Percentiles rank a stretch among this genome's conserved stretches.
phyloP scores from a whole-genome alignment of 2,329 filamentous ascomycete species.

The Epichloe glyceriae region DNA sequence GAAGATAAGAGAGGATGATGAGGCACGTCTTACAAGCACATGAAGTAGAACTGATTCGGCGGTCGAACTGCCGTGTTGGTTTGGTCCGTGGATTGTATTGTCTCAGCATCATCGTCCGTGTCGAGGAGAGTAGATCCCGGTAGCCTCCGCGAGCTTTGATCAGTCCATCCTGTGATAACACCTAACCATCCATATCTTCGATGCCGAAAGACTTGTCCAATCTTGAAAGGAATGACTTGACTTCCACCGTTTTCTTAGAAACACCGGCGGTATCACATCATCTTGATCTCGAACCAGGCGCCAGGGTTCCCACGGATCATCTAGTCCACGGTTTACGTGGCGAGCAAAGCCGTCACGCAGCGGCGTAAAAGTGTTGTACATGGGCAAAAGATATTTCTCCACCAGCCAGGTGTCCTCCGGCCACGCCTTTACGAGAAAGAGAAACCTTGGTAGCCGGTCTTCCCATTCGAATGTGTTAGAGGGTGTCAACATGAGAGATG shows the following conservation, averaged over 20 bases:
- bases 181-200: constrained; percentile 66
- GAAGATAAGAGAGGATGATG: not conserved
- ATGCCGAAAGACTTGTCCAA: constrained; percentile 80
- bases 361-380: constrained; percentile 36
- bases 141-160: constrained; percentile 23
- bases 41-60: constrained; percentile 50
- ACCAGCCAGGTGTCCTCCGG: constrained; percentile 61
- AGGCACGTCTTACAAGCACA: constrained; percentile 58
- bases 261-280: constrained; percentile 23
- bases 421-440: constrained; percentile 29
- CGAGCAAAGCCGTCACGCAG: constrained; percentile 15
- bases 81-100: constrained; percentile 12
- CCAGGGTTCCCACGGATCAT: constrained; percentile 18
- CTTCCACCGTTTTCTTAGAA: constrained; percentile 15
- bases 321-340: constrained; percentile 14
- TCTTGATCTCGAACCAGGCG: constrained; percentile 32
- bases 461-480: constrained; percentile 39
- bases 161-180: constrained; percentile 80
- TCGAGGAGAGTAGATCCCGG: constrained; percentile 12
- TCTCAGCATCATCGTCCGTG: constrained; percentile 14
- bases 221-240: constrained; percentile 35
- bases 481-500: constrained; percentile 43
- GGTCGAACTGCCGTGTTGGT: constrained; percentile 10
- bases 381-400: constrained; percentile 49
- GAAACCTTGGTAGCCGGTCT: constrained; percentile 50